Evolutionary conservation across 1,284 basidiomycete species (phyloP), one percentile per base, ranked within the genome.

Genomic region (Moesziomyces parantarcticus): DNA sequence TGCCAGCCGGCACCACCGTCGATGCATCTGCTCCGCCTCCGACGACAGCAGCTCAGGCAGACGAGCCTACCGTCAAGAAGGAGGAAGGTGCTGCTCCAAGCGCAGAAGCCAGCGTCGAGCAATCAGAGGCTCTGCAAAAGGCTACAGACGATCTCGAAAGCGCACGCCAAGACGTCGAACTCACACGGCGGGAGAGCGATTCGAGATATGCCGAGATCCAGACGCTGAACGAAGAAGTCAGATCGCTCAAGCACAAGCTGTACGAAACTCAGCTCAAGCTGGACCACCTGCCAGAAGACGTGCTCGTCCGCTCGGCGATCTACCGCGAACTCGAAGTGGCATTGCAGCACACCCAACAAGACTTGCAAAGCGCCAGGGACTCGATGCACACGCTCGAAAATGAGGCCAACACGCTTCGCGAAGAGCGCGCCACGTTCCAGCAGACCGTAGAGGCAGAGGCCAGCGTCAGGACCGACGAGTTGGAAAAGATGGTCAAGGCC

Each of bases 401-500:
- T 7, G 82, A 83, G 50, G 80, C 79, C 16, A 58, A 39, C 5
- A 58, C 75, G 11, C 57, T 83, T 56, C 72, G 82, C 14, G 76
- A 81, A 57, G 69, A 75, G n/a, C 75, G 74, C 32, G n/a, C 23
- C 11, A 55, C 51, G 1, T 69, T 63, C 54, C 52, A 59, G 48
- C 64, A 67, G 46, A 47, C 65, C 13, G 50, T 63, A n/a, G 56
- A 79, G 51, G 71, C 71, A 18, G 76, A 81, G 68, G 76, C 77
- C 9, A 67, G 55, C 40, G 62, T 55, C 10, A 58, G 74, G 39
- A 59, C 89, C 6, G 88, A 91, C 44, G 91, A 95, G 80, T 87
- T 91, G 58, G 91, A 91, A 79, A 87, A 87, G 14, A 86, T 95
- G 36, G 88, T 90, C 21, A 89, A 91, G 57, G 88, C 90, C 11